Base-by-base conservation (phyloP, 768 basidiomycete genomes). In the Amyloporia xantha region DNA sequence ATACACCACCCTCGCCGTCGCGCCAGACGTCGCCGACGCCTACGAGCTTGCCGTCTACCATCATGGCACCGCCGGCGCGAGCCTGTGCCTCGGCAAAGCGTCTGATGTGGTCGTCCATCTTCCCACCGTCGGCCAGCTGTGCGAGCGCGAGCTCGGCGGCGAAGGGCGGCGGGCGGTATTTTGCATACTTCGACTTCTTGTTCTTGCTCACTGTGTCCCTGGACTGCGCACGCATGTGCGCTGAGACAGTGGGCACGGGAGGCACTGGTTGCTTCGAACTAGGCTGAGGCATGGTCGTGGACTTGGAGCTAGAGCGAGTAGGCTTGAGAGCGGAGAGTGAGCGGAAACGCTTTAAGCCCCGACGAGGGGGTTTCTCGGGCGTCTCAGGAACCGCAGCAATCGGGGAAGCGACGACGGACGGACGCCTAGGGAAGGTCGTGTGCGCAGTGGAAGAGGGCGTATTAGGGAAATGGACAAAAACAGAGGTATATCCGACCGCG, bases 91-190 rank as follows among this genome's bases (percentile, higher is more conserved):
- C 70, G 73, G 82, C 77, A 27, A 76, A 61, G 10, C 77, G 75
- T 50, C 73, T 71, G 39, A 76, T 70, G 45, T 84, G 75, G 6
- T 68, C 62, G 40, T 84, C 77, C 48, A 78, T 68, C 41, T 61
- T 72, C 0, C 86, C 86, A 19, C 86, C 86, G 36, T 81, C 82
- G 10, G 70, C 61, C 51, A 86, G 78, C 63, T 87, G 86, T 76
- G 82, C 78, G 48, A 87, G 66, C 0, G 78, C 81, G 46, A 86
- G 72, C 52, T 86, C 84, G 47, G 78, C 78, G 3, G 77, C 72
- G 42, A 86, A 76, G 2, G 83, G 74, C 2, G 81, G 73, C 38
- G 64, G 68, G 55, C 63, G 70, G 61, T 81, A 76, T 50, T 76
- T 71, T 11, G 73, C 68, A 36, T 62, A 60, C 44, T 65, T 65